A percentile compares a stretch with the other conserved stretches of the same genome.
Evolutionary conservation across 148 eudicot species (phyloP).

Genomic region (Dianthus caryophyllus): DNA sequence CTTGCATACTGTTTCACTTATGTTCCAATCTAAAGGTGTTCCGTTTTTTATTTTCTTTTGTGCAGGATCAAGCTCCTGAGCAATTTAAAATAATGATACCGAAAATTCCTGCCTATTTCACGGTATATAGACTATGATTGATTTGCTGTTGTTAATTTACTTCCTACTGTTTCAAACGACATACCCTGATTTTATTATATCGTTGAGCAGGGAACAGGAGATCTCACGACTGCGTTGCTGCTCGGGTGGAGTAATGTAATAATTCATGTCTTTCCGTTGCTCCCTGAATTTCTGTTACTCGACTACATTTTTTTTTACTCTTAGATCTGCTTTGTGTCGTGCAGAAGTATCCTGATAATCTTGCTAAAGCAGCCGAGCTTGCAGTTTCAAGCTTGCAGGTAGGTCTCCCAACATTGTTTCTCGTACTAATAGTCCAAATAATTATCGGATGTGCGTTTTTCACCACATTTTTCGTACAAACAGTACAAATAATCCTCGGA

Average conservation of each 20-base stretch:
- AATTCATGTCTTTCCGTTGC: slow-evolving; percentile 11
- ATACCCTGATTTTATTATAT: slow-evolving; percentile 14
- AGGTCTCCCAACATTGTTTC: neutral
- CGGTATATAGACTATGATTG: slow-evolving; percentile 41
- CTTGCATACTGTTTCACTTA: neutral
- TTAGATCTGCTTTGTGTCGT: slow-evolving; percentile 15
- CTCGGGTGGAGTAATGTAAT: slow-evolving; percentile 99
- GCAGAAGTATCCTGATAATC: slow-evolving; percentile 78
- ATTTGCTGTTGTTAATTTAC: neutral
- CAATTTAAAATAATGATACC: slow-evolving; percentile 92
- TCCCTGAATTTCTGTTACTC: slow-evolving; percentile 11
- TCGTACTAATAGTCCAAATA: neutral
- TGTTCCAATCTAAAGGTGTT: neutral
- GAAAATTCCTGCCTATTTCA: slow-evolving; percentile 93
- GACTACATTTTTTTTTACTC: slow-evolving; percentile 15
- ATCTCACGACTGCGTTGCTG: slow-evolving; percentile 75
- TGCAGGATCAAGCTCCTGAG: slow-evolving; percentile 61
- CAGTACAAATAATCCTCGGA: neutral
- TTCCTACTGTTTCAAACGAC: neutral
- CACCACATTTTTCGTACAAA: neutral
- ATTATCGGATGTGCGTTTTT: no score
- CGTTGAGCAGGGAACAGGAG: slow-evolving; percentile 85
- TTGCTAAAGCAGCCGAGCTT: slow-evolving; percentile 76
- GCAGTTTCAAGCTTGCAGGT: slow-evolving; percentile 97
- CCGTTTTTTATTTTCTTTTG: neutral